phyloP scores from a whole-genome alignment of 2,329 filamentous ascomycete genomes.

The Neocatenulostroma microsporum region DNA sequence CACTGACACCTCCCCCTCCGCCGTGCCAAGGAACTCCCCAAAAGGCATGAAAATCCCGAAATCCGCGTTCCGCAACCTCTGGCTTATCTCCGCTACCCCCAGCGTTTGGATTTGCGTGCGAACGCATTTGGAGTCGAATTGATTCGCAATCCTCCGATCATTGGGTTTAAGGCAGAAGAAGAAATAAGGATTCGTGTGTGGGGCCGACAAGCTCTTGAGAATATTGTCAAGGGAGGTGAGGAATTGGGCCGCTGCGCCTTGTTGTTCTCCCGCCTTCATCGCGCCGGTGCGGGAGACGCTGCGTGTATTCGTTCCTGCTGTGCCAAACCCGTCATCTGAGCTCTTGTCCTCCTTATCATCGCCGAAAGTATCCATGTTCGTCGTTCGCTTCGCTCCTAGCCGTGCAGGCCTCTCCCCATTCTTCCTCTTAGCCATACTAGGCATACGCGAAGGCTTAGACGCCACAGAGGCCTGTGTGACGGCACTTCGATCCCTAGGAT shows the following conservation, averaged over 20 bases:
- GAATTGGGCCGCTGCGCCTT: conserved; percentile 90
- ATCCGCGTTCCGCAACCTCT: conserved; percentile 83
- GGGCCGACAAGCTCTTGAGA: conserved; percentile 72
- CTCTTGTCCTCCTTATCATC: conserved; percentile 40
- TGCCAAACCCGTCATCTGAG: conserved; percentile 23
- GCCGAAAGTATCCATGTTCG: too few relatives aligned
- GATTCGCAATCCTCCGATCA: conserved; percentile 91
- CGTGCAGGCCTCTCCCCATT: conserved; percentile 39
- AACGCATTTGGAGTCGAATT: conserved; percentile 98
- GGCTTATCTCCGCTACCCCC: conserved; percentile 94
- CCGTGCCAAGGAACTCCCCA: conserved; percentile 83
- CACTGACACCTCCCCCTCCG: conserved; percentile 74
- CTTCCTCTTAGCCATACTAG: conserved; percentile 83
- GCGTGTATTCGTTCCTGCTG: too few relatives aligned
- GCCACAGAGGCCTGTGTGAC: conserved; percentile 95
- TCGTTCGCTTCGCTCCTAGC: conserved; percentile 34
- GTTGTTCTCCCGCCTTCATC: conserved; percentile 40
- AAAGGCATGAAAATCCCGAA: conserved; percentile 96
- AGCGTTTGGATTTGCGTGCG: conserved; percentile 90
- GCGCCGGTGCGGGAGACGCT: conserved; percentile 35
- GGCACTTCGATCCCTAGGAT: conserved; percentile 80
- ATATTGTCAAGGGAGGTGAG: conserved; percentile 83
- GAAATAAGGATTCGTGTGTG: conserved; percentile 87
- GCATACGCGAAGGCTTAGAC: conserved; percentile 86
- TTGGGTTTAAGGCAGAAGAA: conserved; percentile 97